Evolutionary conservation across 139 green algal species (phyloP), one percentile per base, ranked within the genome.

Genomic region (Micractinium conductrix): DNA sequence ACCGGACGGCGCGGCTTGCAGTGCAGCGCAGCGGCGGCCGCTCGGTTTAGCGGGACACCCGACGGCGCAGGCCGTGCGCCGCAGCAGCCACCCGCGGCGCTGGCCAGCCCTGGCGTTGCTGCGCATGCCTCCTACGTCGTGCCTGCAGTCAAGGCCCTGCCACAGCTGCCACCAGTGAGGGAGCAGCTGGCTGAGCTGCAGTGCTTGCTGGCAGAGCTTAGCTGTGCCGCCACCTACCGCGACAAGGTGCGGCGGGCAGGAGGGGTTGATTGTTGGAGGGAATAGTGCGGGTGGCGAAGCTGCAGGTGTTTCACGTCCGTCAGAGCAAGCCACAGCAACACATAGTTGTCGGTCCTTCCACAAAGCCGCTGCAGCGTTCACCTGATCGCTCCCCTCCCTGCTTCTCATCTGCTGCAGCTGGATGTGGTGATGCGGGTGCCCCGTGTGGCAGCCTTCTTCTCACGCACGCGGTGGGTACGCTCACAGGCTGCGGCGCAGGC

Each of bases 241-340:
- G 79, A 84, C 44, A 89, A 89, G 81, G 85, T 89, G 68, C 2
- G 84, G 33, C 2, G 79, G 5, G 35, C 16, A 74, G 68, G 12
- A 68, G 60, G 60, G 17, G 38, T n/a, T 8, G 26, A 5, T n/a
- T n/a, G n/a, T n/a, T n/a, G n/a, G n/a, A n/a, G n/a, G n/a, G n/a
- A n/a, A n/a, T n/a, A n/a, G n/a, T n/a, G n/a, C n/a, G n/a, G n/a
- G n/a, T n/a, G n/a, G n/a, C n/a, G n/a, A n/a, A n/a, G n/a, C n/a
- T n/a, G n/a, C n/a, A n/a, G n/a, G n/a, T n/a, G n/a, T n/a, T n/a
- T n/a, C n/a, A n/a, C n/a, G n/a, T n/a, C n/a, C n/a, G n/a, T n/a
- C n/a, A n/a, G n/a, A n/a, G n/a, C n/a, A n/a, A n/a, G n/a, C n/a
- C n/a, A n/a, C n/a, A n/a, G n/a, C n/a, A n/a, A n/a, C n/a, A n/a